Evolutionary conservation across 75 land plant genomes (phyloP).

Genomic region (Cunninghamia lanceolata): DNA sequence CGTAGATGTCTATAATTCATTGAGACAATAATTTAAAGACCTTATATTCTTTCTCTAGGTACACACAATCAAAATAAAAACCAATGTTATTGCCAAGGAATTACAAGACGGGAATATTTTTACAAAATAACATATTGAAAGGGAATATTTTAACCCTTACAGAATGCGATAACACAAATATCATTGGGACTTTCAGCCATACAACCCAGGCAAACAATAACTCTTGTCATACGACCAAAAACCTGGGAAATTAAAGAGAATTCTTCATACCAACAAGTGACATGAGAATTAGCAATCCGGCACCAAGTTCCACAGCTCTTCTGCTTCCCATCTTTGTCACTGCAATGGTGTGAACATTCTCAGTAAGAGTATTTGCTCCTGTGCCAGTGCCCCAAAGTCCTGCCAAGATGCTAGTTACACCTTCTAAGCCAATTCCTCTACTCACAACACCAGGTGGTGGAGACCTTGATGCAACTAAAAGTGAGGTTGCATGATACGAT

Average conservation of each 20-base stretch:
- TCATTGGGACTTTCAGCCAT: not conserved
- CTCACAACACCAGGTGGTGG: slow-evolving; percentile 92
- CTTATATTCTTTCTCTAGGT: not conserved
- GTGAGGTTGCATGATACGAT: slow-evolving; percentile 92
- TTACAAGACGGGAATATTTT: not conserved
- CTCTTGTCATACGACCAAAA: not conserved
- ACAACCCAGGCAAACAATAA: not conserved
- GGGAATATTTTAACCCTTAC: not conserved
- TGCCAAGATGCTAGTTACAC: slow-evolving; percentile 82
- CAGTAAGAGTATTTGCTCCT: slow-evolving; percentile 88
- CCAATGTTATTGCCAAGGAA: not conserved
- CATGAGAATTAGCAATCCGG: slow-evolving; percentile 63
- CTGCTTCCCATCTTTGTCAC: slow-evolving; percentile 98
- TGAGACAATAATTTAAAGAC: not conserved
- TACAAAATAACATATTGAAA: not conserved
- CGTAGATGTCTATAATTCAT: not conserved
- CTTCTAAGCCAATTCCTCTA: slow-evolving; percentile 90
- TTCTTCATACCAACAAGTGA: slow-evolving; percentile 70
- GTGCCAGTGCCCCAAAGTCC: slow-evolving; percentile 96
- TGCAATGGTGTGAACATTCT: slow-evolving; percentile 97
- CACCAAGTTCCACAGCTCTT: slow-evolving; percentile 83
- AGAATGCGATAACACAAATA: not conserved
- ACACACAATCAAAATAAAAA: not conserved
- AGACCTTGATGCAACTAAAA: slow-evolving; percentile 90
- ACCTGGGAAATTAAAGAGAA: not conserved